A percentile compares a stretch with the other conserved stretches of the same genome.
Conservation (phyloP, 2,329 filamentous ascomycete genomes). For the Camillea tinctor region DNA sequence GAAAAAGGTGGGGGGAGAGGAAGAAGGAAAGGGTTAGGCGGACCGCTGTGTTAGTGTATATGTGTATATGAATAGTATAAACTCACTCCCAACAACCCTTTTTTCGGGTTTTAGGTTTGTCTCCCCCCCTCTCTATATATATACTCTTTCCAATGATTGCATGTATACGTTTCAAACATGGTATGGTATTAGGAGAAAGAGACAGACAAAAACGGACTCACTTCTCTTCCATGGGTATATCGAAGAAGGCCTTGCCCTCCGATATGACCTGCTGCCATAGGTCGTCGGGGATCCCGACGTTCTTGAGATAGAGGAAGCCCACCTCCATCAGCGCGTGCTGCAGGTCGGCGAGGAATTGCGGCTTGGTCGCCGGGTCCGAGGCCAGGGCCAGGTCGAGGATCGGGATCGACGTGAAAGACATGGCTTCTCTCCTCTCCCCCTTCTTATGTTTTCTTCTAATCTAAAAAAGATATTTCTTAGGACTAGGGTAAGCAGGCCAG, state of each 20-base stretch:
- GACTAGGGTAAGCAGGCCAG: no score
- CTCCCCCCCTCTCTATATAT: no score
- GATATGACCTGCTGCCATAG: constrained; percentile 64
- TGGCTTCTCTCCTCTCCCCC: constrained; percentile 25
- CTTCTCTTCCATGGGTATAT: constrained; percentile 75
- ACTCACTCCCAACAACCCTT: not conserved
- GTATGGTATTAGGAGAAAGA: no score
- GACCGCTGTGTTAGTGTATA: not conserved
- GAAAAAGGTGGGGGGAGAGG: not conserved
- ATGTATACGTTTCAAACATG: no score
- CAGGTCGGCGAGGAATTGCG: constrained; percentile 67
- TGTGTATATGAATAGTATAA: no score
- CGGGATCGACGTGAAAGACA: constrained; percentile 75
- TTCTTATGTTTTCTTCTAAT: not conserved
- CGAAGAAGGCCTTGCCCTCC: constrained; percentile 73
- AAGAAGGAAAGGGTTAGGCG: not conserved
- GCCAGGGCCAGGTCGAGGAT: constrained; percentile 73
- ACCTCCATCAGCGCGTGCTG: constrained; percentile 78
- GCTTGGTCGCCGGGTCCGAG: constrained; percentile 63
- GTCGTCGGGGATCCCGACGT: constrained; percentile 68
- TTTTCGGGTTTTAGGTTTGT: not conserved
- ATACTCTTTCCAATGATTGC: no score
- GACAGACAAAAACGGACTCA: constrained; percentile 31
- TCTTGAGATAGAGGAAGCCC: constrained; percentile 84
- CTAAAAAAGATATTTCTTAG: not conserved